These are phyloP conservation scores for Sporothrix mexicana DNA, from an alignment of 2,329 filamentous ascomycete species.

Conservation along the genomic window DNA sequence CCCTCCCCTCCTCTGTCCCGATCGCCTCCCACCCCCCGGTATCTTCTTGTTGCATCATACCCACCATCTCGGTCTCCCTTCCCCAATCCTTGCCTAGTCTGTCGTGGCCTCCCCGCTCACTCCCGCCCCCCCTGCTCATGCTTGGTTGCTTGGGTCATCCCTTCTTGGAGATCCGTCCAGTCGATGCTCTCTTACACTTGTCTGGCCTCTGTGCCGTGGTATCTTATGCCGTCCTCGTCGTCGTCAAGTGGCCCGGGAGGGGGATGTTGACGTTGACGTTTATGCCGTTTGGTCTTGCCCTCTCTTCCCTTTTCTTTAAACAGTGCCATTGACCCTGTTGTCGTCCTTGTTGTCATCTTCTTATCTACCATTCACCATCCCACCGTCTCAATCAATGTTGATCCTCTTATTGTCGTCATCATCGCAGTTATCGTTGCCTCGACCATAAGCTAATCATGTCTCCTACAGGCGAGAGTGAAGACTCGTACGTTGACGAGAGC, in stretches of 20 bases:
- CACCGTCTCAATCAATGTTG: background rate
- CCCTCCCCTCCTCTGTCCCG: background rate
- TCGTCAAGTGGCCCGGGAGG: constrained; percentile 1
- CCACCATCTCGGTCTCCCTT: constrained; percentile 19
- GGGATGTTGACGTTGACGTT: background rate
- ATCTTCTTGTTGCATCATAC: constrained; percentile 20
- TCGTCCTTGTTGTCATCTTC: background rate
- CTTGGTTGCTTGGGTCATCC: constrained; percentile 14
- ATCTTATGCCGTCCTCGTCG: constrained; percentile 10
- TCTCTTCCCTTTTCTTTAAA: background rate
- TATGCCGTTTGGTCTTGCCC: background rate
- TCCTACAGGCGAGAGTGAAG: constrained; percentile 32
- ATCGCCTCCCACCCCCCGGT: background rate
- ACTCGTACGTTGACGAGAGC: constrained; percentile 34
- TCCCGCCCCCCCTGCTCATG: constrained; percentile 29
- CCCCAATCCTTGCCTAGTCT: constrained; percentile 30
- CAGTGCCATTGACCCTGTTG: background rate
- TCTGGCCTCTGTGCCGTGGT: background rate
- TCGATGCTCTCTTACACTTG: constrained; percentile 13
- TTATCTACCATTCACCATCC: background rate
- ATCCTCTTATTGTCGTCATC: background rate
- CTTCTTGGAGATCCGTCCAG: background rate
- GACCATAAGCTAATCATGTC: constrained; percentile 15
- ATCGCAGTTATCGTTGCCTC: background rate
- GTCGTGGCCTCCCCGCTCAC: constrained; percentile 10